Percentiles rank a stretch among this genome's conserved stretches.
These are phyloP conservation scores for Aspergillus steynii DNA, from an alignment of 495 filamentous ascomycete genomes.

Conservation along the genomic window DNA sequence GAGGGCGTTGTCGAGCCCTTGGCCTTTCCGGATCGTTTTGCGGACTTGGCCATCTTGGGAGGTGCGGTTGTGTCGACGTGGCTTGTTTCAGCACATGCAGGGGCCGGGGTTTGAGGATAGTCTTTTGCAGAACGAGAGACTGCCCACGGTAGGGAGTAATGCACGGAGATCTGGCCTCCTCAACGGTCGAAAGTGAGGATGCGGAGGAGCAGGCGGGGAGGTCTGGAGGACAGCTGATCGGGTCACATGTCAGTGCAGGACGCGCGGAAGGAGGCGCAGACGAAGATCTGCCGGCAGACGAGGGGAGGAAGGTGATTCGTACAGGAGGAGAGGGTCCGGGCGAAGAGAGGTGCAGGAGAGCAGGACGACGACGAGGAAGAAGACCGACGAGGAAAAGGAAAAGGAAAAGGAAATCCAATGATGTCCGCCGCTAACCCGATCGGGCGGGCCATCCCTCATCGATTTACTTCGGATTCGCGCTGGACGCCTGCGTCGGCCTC, in stretches of 20 bases:
- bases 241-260: constrained; percentile 35
- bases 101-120: not conserved
- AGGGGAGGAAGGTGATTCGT: constrained; percentile 1
- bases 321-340: not conserved
- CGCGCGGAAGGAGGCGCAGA: constrained; percentile 4
- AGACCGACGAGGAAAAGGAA: no score
- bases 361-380: no score
- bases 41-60: constrained; percentile 42
- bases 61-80: constrained; percentile 7
- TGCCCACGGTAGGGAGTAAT: not conserved
- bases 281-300: not conserved
- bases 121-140: not conserved
- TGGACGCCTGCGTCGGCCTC: no score
- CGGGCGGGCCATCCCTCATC: no score
- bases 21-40: constrained; percentile 33
- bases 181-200: not conserved
- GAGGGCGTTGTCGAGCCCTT: constrained; percentile 28
- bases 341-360: no score
- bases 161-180: not conserved
- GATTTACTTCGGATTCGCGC: no score
- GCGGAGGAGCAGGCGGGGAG: constrained; percentile 2
- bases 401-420: no score
- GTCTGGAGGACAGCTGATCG: constrained; percentile 24
- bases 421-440: no score
- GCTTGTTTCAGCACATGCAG: constrained; percentile 5